These are phyloP conservation scores for Chaetothyriales sp. DNA, from an alignment of 2,329 filamentous ascomycete genomes.

Conservation along the genomic window DNA sequence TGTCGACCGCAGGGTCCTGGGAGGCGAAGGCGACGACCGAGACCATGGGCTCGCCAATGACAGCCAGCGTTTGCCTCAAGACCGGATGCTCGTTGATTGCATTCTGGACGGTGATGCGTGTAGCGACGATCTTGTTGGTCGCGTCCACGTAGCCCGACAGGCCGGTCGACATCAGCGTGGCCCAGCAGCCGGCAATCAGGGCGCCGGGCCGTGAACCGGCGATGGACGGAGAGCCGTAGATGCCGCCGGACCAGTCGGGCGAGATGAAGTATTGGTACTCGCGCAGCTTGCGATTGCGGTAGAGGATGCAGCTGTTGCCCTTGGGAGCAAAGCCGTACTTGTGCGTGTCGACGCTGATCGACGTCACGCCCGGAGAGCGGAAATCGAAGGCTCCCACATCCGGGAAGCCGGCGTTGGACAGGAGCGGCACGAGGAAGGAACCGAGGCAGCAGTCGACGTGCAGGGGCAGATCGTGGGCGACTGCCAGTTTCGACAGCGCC, in stretches of 20 bases:
- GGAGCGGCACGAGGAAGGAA: conserved; percentile 84
- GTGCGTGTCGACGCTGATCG: conserved; percentile 93
- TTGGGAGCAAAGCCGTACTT: conserved; percentile 99
- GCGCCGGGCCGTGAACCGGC: conserved; percentile 86
- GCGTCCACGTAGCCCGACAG: conserved; percentile 77
- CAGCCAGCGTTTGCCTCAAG: conserved; percentile 57
- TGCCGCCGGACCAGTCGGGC: conserved; percentile 86
- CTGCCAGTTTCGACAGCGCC: conserved; percentile 66
- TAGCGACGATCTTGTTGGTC: conserved; percentile 76
- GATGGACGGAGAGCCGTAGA: conserved; percentile 86
- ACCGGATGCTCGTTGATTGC: conserved; percentile 57
- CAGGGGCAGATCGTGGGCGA: conserved; percentile 66
- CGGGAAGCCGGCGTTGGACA: conserved; percentile 77
- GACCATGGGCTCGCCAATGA: conserved; percentile 76
- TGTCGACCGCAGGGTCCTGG: conserved; percentile 56
- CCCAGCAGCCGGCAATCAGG: conserved; percentile 92
- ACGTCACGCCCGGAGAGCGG: conserved; percentile 82
- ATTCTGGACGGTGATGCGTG: conserved; percentile 67
- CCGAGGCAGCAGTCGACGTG: conserved; percentile 97
- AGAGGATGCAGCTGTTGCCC: conserved; percentile 85
- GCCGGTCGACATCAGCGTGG: conserved; percentile 75
- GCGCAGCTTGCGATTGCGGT: conserved; percentile 65
- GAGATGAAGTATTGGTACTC: conserved; percentile 94
- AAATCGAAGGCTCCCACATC: conserved; percentile 76
- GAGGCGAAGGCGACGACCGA: conserved; percentile 80